Evolutionary conservation across 2,329 filamentous ascomycete genomes (phyloP).

Genomic region (Sporothrix euskadiensis): DNA sequence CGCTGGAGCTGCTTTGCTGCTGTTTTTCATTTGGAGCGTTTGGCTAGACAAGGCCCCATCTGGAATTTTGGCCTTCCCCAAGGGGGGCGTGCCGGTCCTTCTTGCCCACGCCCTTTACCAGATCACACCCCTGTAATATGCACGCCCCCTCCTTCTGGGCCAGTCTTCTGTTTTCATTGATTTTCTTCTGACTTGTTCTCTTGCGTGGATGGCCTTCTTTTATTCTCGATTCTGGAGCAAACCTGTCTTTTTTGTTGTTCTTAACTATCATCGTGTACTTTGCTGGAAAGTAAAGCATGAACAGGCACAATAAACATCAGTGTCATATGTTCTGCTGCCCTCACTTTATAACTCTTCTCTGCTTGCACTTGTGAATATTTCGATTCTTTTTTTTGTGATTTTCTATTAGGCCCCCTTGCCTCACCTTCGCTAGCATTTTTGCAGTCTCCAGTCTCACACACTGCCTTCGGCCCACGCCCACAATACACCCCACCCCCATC

Average conservation of each 20-base stretch:
- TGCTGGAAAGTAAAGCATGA: neutral
- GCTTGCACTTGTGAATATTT: neutral
- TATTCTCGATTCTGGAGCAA: constrained; percentile 8
- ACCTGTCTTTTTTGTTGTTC: neutral
- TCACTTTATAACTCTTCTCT: neutral
- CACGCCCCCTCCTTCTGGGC: constrained; percentile 6
- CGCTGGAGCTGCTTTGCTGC: neutral
- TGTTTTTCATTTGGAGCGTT: neutral
- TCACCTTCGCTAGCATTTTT: neutral
- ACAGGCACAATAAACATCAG: neutral
- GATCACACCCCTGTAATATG: constrained; percentile 8
- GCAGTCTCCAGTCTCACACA: neutral
- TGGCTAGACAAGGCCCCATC: constrained; percentile 21
- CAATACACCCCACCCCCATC: neutral
- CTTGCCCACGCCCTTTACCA: neutral
- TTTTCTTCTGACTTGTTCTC: neutral
- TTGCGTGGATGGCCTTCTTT: neutral
- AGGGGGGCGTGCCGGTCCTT: constrained; percentile 5
- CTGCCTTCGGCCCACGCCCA: neutral
- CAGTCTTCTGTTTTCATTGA: neutral
- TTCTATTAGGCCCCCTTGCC: neutral
- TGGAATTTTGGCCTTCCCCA: constrained; percentile 11
- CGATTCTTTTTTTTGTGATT: neutral
- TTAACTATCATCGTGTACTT: neutral
- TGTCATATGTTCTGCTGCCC: neutral